Evolutionary conservation across 2,329 filamentous ascomycete genomes (phyloP), one percentile per base, ranked within the genome.

Genomic region (Epicoccum nigrum): DNA sequence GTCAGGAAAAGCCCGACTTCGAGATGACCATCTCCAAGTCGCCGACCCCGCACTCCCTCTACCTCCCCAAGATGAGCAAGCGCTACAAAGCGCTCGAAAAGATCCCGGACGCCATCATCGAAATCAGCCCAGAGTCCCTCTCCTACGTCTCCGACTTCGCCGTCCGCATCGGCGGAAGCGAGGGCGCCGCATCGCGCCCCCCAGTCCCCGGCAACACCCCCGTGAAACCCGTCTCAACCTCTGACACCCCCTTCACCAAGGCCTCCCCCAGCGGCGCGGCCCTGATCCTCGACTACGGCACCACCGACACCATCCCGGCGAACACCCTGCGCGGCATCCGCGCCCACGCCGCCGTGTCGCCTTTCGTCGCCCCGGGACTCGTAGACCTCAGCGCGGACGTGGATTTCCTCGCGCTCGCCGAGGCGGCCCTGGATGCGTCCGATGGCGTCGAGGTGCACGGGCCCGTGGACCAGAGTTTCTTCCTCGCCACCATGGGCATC

Each of bases 231-330:
- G 28, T 52, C 0, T 58, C 20, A 16, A 45, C 66, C 4, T 54
- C 59, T 5, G 28, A 28, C 16, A 15, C 55, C 59, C 31, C 56
- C 59, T 65, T 79, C 5, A 76, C 80, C 0, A 92, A 90, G 68
- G 61, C 78, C 0, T 70, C 69, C 1, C 86, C 92, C 1, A 87
- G 86, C 0, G 94, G 94, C 41, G 94, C 92, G 7, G 94, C 93
- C 1, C 80, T 99, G n/a, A 90, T 99, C 62, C 85, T 99, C 37
- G 94, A 99, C 77, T 99, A 99, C 75, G 94, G 94, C 15, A 89
- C 93, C 4, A 74, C 85, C 3, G 80, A 86, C 51, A 89, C 83
- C 0, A 86, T 99, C 40, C 94, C 94, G 2, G 79, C 89, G 54
- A 96, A 96, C 79, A 95, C 92, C 0, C 82, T 99, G 17, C 88